Conservation (phyloP, 768 basidiomycete genomes). For the Neoboletus brunneissimus region DNA sequence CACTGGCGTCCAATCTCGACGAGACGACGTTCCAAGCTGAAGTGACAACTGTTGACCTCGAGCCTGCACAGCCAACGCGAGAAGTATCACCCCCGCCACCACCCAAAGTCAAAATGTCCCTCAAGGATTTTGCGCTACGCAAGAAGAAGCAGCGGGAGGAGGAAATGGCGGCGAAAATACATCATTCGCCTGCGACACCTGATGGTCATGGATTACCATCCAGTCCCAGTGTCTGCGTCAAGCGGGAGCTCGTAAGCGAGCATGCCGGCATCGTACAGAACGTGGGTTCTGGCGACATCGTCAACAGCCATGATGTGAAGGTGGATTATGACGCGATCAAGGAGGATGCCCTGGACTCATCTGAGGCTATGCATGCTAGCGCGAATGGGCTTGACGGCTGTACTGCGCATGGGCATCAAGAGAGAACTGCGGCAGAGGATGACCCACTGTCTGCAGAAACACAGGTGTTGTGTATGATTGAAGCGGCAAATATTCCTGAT, state of each 20-base stretch:
- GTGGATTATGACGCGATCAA: constrained; percentile 6
- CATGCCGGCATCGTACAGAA: neutral
- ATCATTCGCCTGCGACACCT: constrained; percentile 21
- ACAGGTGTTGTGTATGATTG: neutral
- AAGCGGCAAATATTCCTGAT: neutral
- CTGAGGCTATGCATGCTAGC: neutral
- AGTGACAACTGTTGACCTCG: constrained; percentile 7
- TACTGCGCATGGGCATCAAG: neutral
- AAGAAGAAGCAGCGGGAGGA: constrained; percentile 54
- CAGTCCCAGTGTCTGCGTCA: constrained; percentile 22
- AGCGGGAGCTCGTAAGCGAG: constrained; percentile 16
- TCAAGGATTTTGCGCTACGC: constrained; percentile 56
- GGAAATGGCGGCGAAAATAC: constrained; percentile 33
- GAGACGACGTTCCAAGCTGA: constrained; percentile 9
- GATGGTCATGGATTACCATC: constrained; percentile 10
- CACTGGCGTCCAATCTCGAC: neutral
- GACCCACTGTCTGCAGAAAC: neutral
- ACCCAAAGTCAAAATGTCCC: constrained; percentile 54
- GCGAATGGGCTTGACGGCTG: constrained; percentile 2
- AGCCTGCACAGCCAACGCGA: constrained; percentile 2
- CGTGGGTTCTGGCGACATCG: neutral
- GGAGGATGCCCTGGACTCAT: neutral
- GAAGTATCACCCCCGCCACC: constrained; percentile 33
- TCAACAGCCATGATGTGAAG: constrained; percentile 10
- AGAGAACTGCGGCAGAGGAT: neutral